Percentiles rank a stretch among this genome's conserved stretches.
These are phyloP conservation scores for Elsinoe australis DNA, from an alignment of 2,329 filamentous ascomycete species.

Conservation along the genomic window DNA sequence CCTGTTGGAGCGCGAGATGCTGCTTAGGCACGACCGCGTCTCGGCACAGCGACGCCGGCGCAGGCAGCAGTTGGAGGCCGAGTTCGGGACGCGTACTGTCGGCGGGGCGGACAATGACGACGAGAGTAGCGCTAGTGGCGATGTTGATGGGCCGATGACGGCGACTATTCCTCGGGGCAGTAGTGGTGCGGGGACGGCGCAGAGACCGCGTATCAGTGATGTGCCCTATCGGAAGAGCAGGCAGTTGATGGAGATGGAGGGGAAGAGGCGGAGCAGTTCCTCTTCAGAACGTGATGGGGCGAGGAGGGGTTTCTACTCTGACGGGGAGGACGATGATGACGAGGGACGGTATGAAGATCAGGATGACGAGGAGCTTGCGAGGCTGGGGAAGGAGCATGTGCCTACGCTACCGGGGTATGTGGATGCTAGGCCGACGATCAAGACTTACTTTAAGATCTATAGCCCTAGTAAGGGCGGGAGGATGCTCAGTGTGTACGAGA, in stretches of 20 bases:
- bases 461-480: slow-evolving; percentile 51
- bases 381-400: slow-evolving; percentile 26
- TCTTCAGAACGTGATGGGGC: slow-evolving; percentile 19
- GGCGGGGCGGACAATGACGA: slow-evolving; percentile 22
- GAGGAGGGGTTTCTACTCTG: background rate
- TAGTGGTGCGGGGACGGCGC: too few relatives aligned
- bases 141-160: slow-evolving; percentile 34
- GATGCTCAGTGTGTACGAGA: slow-evolving; percentile 52
- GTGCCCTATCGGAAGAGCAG: slow-evolving; percentile 24
- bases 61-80: too few relatives aligned
- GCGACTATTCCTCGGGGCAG: slow-evolving; percentile 26
- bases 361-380: slow-evolving; percentile 20
- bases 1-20: slow-evolving; percentile 47
- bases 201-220: too few relatives aligned
- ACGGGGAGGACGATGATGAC: slow-evolving; percentile 20
- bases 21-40: slow-evolving; percentile 29
- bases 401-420: slow-evolving; percentile 48
- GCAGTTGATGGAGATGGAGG: slow-evolving; percentile 22
- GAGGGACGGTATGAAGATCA: slow-evolving; percentile 16
- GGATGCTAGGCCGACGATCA: slow-evolving; percentile 50
- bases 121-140: slow-evolving; percentile 41
- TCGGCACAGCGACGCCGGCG: slow-evolving; percentile 23
- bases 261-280: slow-evolving; percentile 8
- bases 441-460: slow-evolving; percentile 57
- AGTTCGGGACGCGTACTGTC: too few relatives aligned